Percentiles rank a stretch among this genome's conserved stretches.
Evolutionary conservation across 106 monocot genomes (phyloP).

Genomic region (Dioscorea zingiberensis): DNA sequence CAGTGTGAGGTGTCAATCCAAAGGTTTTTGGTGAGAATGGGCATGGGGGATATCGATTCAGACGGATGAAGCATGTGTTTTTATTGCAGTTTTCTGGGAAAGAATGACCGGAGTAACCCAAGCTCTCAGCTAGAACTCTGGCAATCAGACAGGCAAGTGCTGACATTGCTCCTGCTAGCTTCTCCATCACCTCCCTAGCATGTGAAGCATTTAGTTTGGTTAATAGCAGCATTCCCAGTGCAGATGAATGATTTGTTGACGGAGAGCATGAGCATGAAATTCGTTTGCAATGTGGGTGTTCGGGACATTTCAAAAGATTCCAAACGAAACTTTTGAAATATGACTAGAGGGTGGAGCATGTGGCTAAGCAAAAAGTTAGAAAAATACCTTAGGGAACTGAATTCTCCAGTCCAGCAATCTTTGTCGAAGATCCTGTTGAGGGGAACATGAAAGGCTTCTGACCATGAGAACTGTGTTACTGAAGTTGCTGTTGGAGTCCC

Average conservation of each 20-base stretch:
- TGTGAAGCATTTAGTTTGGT: no score
- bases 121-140: conserved; percentile 7
- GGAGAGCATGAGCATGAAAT: no score
- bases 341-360: no score
- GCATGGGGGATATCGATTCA: conserved; percentile 57
- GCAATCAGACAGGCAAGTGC: conserved; percentile 26
- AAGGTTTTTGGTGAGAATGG: conserved; percentile 1
- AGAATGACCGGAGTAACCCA: conserved; percentile 13
- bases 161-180: conserved; percentile 22
- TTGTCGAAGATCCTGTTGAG: not conserved
- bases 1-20: conserved; percentile 52
- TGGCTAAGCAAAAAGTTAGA: no score
- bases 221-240: no score
- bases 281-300: no score
- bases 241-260: no score
- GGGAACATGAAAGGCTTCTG: conserved; percentile 59
- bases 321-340: no score
- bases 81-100: conserved; percentile 20
- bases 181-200: conserved; percentile 21
- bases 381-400: no score
- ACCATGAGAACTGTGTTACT: conserved; percentile 49
- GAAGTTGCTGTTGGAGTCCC: conserved; percentile 42
- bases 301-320: no score
- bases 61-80: conserved; percentile 35
- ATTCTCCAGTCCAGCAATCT: no score